Percentiles rank a stretch among this genome's conserved stretches.
Conservation (phyloP, 768 basidiomycete species). For the Boletus subcaerulescens region DNA sequence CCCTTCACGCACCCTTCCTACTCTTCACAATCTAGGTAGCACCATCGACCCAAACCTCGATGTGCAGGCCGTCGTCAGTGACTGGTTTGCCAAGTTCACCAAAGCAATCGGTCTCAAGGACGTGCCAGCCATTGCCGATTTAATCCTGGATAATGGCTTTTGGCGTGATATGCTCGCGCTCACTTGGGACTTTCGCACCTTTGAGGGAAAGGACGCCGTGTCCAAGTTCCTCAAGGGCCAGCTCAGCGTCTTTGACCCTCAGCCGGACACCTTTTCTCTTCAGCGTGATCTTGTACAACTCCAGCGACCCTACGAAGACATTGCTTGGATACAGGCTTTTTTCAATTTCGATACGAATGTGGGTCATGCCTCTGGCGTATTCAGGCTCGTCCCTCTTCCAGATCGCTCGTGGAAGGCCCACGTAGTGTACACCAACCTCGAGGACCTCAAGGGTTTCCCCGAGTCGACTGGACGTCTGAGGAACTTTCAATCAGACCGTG, state of each 20-base stretch:
- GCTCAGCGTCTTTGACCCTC: slow-evolving; percentile 27
- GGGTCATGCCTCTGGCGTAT: slow-evolving; percentile 41
- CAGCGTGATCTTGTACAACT: slow-evolving; percentile 18
- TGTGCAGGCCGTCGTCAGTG: slow-evolving; percentile 32
- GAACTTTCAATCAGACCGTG: slow-evolving; percentile 35
- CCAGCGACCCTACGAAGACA: slow-evolving; percentile 32
- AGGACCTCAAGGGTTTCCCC: slow-evolving; percentile 45
- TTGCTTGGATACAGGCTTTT: slow-evolving; percentile 42
- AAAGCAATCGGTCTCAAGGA: slow-evolving; percentile 33
- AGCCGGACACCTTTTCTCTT: slow-evolving; percentile 22
- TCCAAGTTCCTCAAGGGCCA: slow-evolving; percentile 46
- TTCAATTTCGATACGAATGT: slow-evolving; percentile 45
- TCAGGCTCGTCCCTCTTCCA: slow-evolving; percentile 44
- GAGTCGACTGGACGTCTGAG: slow-evolving; percentile 45
- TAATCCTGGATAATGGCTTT: slow-evolving; percentile 37
- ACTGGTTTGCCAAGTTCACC: slow-evolving; percentile 43
- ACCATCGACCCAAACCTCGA: slow-evolving; percentile 34
- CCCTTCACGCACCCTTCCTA: slow-evolving; percentile 16
- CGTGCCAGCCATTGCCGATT: slow-evolving; percentile 33
- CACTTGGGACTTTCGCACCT: slow-evolving; percentile 63
- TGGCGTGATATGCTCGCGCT: slow-evolving; percentile 64
- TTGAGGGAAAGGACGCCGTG: slow-evolving; percentile 43
- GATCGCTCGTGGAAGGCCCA: slow-evolving; percentile 47
- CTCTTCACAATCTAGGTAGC: slow-evolving; percentile 22
- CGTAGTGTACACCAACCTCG: slow-evolving; percentile 48